Base-by-base conservation (phyloP, 2,329 filamentous ascomycete species). In the Claviceps quebecensis region DNA sequence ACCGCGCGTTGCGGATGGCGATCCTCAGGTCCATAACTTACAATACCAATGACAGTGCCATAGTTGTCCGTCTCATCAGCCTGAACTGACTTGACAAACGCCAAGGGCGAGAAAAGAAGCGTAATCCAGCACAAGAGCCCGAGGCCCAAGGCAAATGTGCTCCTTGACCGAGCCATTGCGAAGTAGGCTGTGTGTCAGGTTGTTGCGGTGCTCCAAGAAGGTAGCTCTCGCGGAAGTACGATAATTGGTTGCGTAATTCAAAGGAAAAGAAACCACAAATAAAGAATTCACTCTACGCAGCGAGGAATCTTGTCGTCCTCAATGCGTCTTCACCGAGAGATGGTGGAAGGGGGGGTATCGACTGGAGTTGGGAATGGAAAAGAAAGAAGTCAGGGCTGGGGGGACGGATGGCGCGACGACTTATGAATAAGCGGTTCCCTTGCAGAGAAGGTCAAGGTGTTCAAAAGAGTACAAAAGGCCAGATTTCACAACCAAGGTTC, bases 1-100 rank as follows among this genome's bases (percentile, higher is more conserved):
- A 54, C 49, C 44, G 29, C 29, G 29, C 29, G 11, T 34, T 34
- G 29, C 29, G 29, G 29, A 34, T 11, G 29, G 9, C 29, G 29
- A 34, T 34, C 1, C 9, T 34, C 9, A 34, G 29, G 4, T 34
- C 29, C 29, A 52, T 36, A 45, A 76, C 76, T 67, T 70, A 77
- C 88, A 73, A 95, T 95, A 81, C 89, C 89, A 64, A 95, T 90
- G 61, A 95, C 88, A 63, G 85, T 91, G 67, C 88, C 88, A 70
- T 87, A 87, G 65, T 80, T 84, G 53, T 90, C 83, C 60, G 79
- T 76, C 62, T 89, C 83, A 58, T 87, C 80, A 53, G 84, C 81
- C 63, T 78, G 72, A 55, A 84, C 91, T 59, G 83, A 78, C 71
- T 85, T 82, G 60, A 95, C 80, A 66, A 97, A 84, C 58, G 89